Conservation (phyloP, 495 filamentous ascomycete species). For the Ramalina intermedia region DNA sequence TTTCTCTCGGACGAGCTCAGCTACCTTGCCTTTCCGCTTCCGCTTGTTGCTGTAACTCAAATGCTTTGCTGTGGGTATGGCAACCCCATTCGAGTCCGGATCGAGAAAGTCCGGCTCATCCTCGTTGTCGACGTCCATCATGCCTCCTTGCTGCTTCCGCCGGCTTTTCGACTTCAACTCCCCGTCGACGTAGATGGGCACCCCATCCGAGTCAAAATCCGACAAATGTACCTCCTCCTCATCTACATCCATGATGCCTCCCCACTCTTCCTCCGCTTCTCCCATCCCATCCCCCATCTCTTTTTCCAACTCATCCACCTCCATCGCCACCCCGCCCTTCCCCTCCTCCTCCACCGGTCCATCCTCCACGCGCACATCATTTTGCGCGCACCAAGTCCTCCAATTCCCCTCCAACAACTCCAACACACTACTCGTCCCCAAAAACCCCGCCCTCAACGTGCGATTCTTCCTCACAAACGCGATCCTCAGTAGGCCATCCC, state of each 20-base stretch:
- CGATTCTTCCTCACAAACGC: slow-evolving; percentile 67
- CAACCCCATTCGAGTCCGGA: too few species aligned
- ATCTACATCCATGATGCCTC: slow-evolving; percentile 41
- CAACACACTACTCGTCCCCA: slow-evolving; percentile 64
- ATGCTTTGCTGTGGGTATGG: not conserved
- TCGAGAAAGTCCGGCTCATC: too few species aligned
- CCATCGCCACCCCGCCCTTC: slow-evolving; percentile 10
- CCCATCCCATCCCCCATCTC: slow-evolving; percentile 32
- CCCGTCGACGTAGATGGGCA: slow-evolving; percentile 68
- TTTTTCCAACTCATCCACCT: slow-evolving; percentile 26
- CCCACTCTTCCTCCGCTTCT: slow-evolving; percentile 21
- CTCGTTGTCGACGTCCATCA: too few species aligned
- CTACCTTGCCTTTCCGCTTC: slow-evolving; percentile 61
- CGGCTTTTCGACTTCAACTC: slow-evolving; percentile 25
- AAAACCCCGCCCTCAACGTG: slow-evolving; percentile 61
- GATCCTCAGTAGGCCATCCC: slow-evolving; percentile 78
- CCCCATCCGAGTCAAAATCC: slow-evolving; percentile 24
- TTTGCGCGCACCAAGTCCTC: slow-evolving; percentile 73
- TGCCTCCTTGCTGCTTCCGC: too few species aligned
- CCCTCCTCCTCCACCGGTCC: slow-evolving; percentile 29
- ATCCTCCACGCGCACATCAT: slow-evolving; percentile 67
- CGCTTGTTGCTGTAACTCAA: slow-evolving; percentile 34
- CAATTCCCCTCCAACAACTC: slow-evolving; percentile 75
- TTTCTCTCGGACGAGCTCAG: slow-evolving; percentile 65
- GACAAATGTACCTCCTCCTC: slow-evolving; percentile 8